Evolutionary conservation across 1,139 yeast genomes (phyloP), one percentile per base, ranked within the genome.

Genomic region (Debaryomycetaceae sp.): DNA sequence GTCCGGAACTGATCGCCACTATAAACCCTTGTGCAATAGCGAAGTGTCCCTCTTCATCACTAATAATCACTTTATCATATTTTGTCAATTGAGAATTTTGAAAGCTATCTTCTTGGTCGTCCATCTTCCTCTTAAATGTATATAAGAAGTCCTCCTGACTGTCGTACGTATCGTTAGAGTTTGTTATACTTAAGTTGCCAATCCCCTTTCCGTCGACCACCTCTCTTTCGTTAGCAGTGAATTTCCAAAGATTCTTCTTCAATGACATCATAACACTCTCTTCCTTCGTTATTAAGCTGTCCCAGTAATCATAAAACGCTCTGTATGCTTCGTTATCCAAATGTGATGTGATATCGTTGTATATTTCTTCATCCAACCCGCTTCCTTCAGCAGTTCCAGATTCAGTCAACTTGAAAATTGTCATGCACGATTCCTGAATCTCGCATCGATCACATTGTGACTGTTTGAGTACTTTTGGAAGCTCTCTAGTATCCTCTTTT

Each of bases 21-120:
- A 90, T 71, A 41, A 62, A 64, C 0, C 96, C 97, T 45, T 73
- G 73, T 1, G 90, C 81, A 27, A 90, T 58, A 0, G 89, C 87
- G 61, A 84, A 83, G 60, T 85, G 90, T 1, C 96, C 96, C 0
- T 63, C 53, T 55, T 87, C 95, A 59, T 88, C 96, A 56, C 97
- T 88, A 1, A 90, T 69, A 22, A 86, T 73, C 1, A 91, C 77
- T 36, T 79, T 63, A 57, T 85, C 93, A 51, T 70, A 66, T 37
- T 68, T 70, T 0, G 68, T 42, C 2, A 85, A 55, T 48, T 81
- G 86, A 0, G 81, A 64, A 1, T 58, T 54, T 48, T 66, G 63
- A 48, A 76, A 51, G 1, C 65, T 46, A 1, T 53, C 46, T 6
- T 48, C 45, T 0, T 44, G 23, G 0, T 43, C 44, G 6, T 45